phyloP scores from a whole-genome alignment of 768 basidiomycete genomes.

The Kwoniella newhampshirensis region DNA sequence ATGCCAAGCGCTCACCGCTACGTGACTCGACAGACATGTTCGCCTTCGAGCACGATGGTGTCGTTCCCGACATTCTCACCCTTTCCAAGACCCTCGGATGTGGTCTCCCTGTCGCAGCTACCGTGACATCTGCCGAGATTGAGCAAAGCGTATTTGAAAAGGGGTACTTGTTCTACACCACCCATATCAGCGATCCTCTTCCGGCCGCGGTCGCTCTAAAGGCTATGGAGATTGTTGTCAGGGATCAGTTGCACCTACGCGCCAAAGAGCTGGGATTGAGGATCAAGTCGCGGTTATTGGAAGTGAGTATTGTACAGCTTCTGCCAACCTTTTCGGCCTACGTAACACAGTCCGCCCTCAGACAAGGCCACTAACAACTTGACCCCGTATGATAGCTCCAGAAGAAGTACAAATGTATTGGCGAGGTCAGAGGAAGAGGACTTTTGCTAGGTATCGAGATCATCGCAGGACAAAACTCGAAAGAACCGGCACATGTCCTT shows the following conservation, averaged over 20 bases:
- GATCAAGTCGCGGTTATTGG: slow-evolving; percentile 16
- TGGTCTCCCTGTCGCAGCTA: slow-evolving; percentile 38
- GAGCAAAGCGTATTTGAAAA: slow-evolving; percentile 7
- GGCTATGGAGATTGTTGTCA: slow-evolving; percentile 26
- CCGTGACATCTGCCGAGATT: slow-evolving; percentile 27
- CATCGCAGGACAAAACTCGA: background rate
- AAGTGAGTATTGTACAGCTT: slow-evolving; percentile 3
- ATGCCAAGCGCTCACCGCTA: no score
- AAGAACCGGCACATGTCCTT: background rate
- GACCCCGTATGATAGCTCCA: slow-evolving; percentile 29
- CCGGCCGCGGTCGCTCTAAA: slow-evolving; percentile 26
- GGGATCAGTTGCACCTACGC: slow-evolving; percentile 12
- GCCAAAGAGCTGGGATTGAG: slow-evolving; percentile 15
- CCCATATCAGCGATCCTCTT: slow-evolving; percentile 38
- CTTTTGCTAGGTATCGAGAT: slow-evolving; percentile 33
- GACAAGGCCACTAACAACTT: no score
- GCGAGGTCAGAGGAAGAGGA: slow-evolving; percentile 33
- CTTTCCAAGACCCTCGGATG: slow-evolving; percentile 45
- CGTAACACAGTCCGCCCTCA: no score
- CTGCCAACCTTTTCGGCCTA: no score
- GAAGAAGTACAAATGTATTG: slow-evolving; percentile 29
- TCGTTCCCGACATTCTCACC: slow-evolving; percentile 42
- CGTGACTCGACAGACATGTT: slow-evolving; percentile 29
- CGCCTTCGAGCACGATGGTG: slow-evolving; percentile 33
- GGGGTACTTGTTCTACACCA: slow-evolving; percentile 39